A percentile compares a stretch with the other conserved stretches of the same genome.
phyloP scores from a whole-genome alignment of 768 basidiomycete genomes.

The Collybia sordida region DNA sequence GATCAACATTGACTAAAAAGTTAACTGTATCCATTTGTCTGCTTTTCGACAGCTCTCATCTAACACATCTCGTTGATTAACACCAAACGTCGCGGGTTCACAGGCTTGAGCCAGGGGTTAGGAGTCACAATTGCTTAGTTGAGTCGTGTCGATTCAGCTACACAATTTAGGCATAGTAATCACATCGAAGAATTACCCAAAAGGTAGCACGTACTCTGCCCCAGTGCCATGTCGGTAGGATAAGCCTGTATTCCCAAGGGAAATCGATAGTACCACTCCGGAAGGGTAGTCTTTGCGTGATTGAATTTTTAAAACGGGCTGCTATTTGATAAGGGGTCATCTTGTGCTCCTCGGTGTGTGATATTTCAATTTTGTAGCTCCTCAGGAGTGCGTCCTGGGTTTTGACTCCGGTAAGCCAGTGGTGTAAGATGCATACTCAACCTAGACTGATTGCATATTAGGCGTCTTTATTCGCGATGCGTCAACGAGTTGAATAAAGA shows the following conservation, averaged over 20 bases:
- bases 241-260: background rate
- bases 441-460: too few relatives aligned
- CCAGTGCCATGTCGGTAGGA: slow-evolving; percentile 3
- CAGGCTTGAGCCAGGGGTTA: slow-evolving; percentile 31
- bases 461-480: too few relatives aligned
- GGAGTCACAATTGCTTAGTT: slow-evolving; percentile 9
- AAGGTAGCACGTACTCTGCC: background rate
- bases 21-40: slow-evolving; percentile 37
- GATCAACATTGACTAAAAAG: slow-evolving; percentile 34
- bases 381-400: too few relatives aligned
- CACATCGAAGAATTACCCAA: background rate
- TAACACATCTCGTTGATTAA: slow-evolving; percentile 31
- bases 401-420: too few relatives aligned
- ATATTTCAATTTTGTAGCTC: too few relatives aligned
- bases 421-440: too few relatives aligned
- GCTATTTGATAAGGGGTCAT: too few relatives aligned
- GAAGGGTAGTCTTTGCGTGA: slow-evolving; percentile 8
- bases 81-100: slow-evolving; percentile 40
- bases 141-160: slow-evolving; percentile 10
- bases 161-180: background rate
- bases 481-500: too few relatives aligned
- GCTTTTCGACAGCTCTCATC: slow-evolving; percentile 48
- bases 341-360: too few relatives aligned
- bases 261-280: slow-evolving; percentile 5
- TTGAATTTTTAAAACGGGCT: background rate